Conservation (phyloP, 2,329 filamentous ascomycete genomes). For the Talaromyces funiculosus region DNA sequence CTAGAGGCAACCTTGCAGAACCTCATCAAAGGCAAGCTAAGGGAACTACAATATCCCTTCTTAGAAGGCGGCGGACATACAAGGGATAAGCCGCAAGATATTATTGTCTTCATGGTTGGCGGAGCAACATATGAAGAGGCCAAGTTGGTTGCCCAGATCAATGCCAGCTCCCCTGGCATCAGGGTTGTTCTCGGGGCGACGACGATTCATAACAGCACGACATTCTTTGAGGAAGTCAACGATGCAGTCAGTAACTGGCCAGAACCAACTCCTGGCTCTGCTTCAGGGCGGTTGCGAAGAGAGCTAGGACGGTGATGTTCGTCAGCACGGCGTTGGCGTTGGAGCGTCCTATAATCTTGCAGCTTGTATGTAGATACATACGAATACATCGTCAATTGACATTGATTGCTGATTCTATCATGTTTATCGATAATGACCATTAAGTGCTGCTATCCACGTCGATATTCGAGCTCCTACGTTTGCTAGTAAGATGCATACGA, state of each 20-base stretch:
- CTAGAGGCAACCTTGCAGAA: slow-evolving; percentile 85
- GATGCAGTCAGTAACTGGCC: slow-evolving; percentile 85
- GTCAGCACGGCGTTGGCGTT: slow-evolving; percentile 8
- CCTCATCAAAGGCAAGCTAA: slow-evolving; percentile 83
- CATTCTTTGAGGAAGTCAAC: slow-evolving; percentile 86
- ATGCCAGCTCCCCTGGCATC: slow-evolving; percentile 81
- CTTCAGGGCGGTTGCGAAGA: slow-evolving; percentile 56
- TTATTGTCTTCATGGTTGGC: slow-evolving; percentile 90
- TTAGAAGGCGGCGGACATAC: slow-evolving; percentile 82
- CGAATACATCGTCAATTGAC: background rate
- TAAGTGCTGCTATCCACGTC: background rate
- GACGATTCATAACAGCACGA: slow-evolving; percentile 76
- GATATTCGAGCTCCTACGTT: background rate
- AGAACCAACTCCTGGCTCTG: slow-evolving; percentile 56
- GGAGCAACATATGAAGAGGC: slow-evolving; percentile 95
- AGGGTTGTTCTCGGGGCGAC: slow-evolving; percentile 87
- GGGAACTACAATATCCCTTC: slow-evolving; percentile 86
- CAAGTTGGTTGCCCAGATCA: slow-evolving; percentile 91
- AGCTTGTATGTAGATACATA: background rate
- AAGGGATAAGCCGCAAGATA: slow-evolving; percentile 91
- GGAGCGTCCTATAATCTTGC: background rate
- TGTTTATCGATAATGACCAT: background rate
- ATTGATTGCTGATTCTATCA: background rate
- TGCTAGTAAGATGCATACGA: no score
- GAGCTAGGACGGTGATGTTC: slow-evolving; percentile 50